Evolutionary conservation across 2,329 filamentous ascomycete species (phyloP), one percentile per base, ranked within the genome.

Genomic region (Alternaria postmessia): DNA sequence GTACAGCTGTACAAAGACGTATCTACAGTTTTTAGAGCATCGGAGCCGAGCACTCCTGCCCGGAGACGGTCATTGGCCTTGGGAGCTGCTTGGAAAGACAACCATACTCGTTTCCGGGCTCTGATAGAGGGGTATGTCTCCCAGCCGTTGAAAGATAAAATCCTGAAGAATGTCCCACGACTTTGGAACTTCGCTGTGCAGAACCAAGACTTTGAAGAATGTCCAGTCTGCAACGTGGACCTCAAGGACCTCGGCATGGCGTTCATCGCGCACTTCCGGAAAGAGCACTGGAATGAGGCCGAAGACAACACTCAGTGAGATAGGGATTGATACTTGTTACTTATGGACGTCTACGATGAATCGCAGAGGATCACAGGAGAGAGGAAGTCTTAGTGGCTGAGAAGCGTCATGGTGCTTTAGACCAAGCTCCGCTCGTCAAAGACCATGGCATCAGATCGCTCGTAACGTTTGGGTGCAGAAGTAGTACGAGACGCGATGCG

Each of bases 1-100:
- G 12, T 20, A 8, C 53, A 55, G 26, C 34, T 55, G 9, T 49
- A 55, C 36, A 44, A 34, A 16, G 53, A 42, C 18, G 3, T 55
- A 8, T 30, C 12, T 8, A 34, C 34, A 7, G 24, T 32, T 24
- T 44, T 55, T 12, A 41, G 18, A 18, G 18, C 42, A 5, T 32
- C 30, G 5, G 32, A 47, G 22, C 44, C 44, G 44, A 48, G 44
- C 20, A 32, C 1, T 16, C 2, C 44, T 16, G 32, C 5, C 7
- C 4, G 18, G 0, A 4, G 18, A 9, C 20, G 22, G 14, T 5
- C 32, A 20, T 24, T 48, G 16, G 46, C 46, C 30, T 12, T 36
- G 5, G 20, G 46, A 9, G 14, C 30, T 36, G 20, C 16, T 2
- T 48, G 30, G 46, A 16, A n/a, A 24, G 16, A 34, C 12, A 16